Conservation (phyloP, 2,329 filamentous ascomycete species). For the Aspergillus unguis region DNA sequence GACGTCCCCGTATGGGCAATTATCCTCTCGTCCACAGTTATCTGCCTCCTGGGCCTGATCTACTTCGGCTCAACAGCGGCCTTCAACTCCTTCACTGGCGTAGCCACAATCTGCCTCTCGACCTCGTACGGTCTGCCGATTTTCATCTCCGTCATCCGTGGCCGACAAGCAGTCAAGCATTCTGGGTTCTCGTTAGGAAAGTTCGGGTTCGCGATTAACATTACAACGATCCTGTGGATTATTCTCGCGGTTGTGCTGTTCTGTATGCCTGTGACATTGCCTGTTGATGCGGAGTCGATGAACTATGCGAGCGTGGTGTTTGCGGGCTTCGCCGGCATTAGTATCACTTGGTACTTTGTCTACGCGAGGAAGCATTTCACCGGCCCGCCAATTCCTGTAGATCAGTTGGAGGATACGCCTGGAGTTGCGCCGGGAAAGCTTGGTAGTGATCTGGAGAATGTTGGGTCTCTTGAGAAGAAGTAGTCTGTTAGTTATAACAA, state of each 20-base stretch:
- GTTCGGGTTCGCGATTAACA: constrained; percentile 67
- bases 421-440: constrained; percentile 33
- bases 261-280: constrained; percentile 67
- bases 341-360: constrained; percentile 60
- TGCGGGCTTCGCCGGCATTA: constrained; percentile 59
- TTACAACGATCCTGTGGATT: constrained; percentile 68
- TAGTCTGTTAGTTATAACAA: neutral
- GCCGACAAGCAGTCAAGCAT: constrained; percentile 62
- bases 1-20: constrained; percentile 70
- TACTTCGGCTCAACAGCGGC: constrained; percentile 75
- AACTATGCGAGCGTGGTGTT: constrained; percentile 68
- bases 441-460: constrained; percentile 33
- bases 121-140: constrained; percentile 75
- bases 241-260: constrained; percentile 67
- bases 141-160: constrained; percentile 64
- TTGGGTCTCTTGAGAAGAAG: constrained; percentile 14
- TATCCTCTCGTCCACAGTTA: constrained; percentile 63
- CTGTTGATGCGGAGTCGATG: constrained; percentile 57
- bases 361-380: constrained; percentile 63
- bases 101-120: constrained; percentile 74
- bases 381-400: constrained; percentile 48
- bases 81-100: constrained; percentile 76
- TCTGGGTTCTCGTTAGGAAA: constrained; percentile 67
- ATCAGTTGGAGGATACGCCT: constrained; percentile 26
- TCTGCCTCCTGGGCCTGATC: constrained; percentile 70